A percentile compares a stretch with the other conserved stretches of the same genome.
Conservation (phyloP, 768 basidiomycete genomes). For the Agaricus bisporus region DNA sequence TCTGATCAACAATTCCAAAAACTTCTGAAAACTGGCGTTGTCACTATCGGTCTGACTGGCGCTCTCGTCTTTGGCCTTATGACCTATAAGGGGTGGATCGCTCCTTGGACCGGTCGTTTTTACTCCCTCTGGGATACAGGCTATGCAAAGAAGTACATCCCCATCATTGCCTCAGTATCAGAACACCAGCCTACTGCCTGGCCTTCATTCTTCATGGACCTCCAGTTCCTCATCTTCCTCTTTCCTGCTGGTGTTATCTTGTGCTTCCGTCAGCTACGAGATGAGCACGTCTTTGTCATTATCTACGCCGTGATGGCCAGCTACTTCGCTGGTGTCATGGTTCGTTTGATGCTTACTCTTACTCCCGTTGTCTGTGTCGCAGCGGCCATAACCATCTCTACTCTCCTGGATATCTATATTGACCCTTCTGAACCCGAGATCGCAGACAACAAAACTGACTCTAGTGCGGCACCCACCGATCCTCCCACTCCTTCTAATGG, state of each 20-base stretch:
- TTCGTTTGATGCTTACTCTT: constrained; percentile 94
- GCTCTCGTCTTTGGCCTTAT: constrained; percentile 68
- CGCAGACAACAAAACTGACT: constrained; percentile 23
- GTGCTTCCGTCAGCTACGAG: constrained; percentile 90
- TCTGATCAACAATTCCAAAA: constrained; percentile 90
- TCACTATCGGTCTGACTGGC: constrained; percentile 67
- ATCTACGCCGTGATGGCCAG: constrained; percentile 94
- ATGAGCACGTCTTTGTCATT: constrained; percentile 98
- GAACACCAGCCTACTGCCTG: constrained; percentile 99
- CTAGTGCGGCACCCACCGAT: constrained; percentile 16
- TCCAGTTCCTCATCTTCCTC: constrained; percentile 94
- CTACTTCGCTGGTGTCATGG: constrained; percentile 99
- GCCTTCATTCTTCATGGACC: constrained; percentile 99
- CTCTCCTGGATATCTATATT: constrained; percentile 84
- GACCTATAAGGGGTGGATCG: constrained; percentile 92
- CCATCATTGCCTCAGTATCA: constrained; percentile 97
- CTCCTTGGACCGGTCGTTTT: constrained; percentile 99
- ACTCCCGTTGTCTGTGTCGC: constrained; percentile 96
- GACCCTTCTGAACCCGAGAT: constrained; percentile 69
- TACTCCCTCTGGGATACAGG: constrained; percentile 99
- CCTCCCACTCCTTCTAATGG: constrained; percentile 24
- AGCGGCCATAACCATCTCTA: constrained; percentile 85
- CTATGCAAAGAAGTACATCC: constrained; percentile 98
- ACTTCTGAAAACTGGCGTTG: constrained; percentile 64
- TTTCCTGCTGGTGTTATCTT: constrained; percentile 96